A percentile compares a stretch with the other conserved stretches of the same genome.
Conservation (phyloP, 2,329 filamentous ascomycete species). For the Furcasterigmium sp. region DNA sequence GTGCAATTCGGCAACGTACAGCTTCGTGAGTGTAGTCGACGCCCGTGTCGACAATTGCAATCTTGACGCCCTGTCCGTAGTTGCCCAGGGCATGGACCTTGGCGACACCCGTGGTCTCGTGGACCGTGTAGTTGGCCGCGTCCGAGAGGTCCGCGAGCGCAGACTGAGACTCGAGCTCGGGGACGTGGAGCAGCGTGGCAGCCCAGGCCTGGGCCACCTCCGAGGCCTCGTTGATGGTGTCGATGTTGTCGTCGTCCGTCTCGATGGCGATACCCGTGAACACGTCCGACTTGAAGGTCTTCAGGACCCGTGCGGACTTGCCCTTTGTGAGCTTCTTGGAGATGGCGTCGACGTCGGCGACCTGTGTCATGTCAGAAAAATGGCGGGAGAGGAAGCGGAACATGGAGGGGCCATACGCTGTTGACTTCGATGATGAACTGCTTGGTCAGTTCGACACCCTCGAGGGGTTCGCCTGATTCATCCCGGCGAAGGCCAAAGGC, state of each 20-base stretch:
- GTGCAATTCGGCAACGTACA: slow-evolving; percentile 16
- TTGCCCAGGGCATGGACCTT: slow-evolving; percentile 4
- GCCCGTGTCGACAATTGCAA: slow-evolving; percentile 10
- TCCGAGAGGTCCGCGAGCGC: no score
- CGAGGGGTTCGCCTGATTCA: background rate
- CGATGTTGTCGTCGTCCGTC: slow-evolving; percentile 1
- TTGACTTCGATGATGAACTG: slow-evolving; percentile 1
- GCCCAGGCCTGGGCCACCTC: background rate
- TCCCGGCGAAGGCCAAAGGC: no score
- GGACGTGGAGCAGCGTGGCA: background rate
- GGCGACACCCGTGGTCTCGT: slow-evolving; percentile 9
- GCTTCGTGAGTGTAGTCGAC: slow-evolving; percentile 36
- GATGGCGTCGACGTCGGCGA: background rate
- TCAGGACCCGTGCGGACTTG: background rate
- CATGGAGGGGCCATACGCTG: background rate
- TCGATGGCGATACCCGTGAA: background rate
- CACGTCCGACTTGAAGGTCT: slow-evolving; percentile 1
- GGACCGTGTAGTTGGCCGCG: slow-evolving; percentile 9
- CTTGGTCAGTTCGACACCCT: background rate
- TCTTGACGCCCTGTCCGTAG: slow-evolving; percentile 7
- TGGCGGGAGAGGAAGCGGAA: no score
- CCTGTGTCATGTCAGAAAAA: background rate
- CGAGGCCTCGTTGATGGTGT: background rate
- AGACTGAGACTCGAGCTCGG: background rate
- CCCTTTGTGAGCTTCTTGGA: background rate